Conservation (phyloP, 1,139 yeast genomes). For the Debaryomyces coudertii region DNA sequence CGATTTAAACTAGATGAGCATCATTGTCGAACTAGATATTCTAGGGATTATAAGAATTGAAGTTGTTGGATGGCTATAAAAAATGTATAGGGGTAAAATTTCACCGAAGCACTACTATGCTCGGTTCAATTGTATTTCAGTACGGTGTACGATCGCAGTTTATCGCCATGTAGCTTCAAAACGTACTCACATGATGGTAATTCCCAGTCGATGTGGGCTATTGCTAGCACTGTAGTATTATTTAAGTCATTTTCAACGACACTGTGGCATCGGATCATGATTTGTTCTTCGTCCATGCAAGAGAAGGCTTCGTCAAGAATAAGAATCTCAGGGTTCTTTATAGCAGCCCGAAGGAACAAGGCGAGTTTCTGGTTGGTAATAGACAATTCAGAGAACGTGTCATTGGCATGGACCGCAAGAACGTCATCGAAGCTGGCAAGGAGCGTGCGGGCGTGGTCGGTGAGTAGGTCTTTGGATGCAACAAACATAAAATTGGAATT, state of each 20-base stretch:
- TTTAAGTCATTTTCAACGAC: conserved; percentile 55
- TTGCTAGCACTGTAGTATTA: conserved; percentile 69
- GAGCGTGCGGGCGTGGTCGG: conserved; percentile 20
- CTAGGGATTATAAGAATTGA: background rate
- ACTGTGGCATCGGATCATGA: conserved; percentile 66
- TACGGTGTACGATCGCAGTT: conserved; percentile 27
- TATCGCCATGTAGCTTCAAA: conserved; percentile 38
- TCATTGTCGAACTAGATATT: too few species aligned
- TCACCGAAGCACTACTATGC: background rate
- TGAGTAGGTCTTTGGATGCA: conserved; percentile 21
- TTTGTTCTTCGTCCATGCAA: conserved; percentile 71
- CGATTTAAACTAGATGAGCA: too few species aligned
- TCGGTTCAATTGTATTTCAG: conserved; percentile 7
- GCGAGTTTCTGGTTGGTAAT: conserved; percentile 80
- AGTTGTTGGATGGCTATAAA: background rate
- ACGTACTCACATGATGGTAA: conserved; percentile 40
- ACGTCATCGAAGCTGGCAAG: conserved; percentile 28
- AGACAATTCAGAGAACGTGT: conserved; percentile 54
- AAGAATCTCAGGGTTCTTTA: conserved; percentile 74
- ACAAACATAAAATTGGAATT: conserved; percentile 46
- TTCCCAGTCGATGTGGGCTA: conserved; percentile 73
- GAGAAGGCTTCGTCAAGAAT: conserved; percentile 93
- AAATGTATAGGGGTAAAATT: background rate
- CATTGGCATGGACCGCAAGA: conserved; percentile 36
- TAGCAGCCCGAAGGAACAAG: conserved; percentile 71